These are phyloP conservation scores for Mycena haematopus DNA, from an alignment of 768 basidiomycete genomes.

Conservation along the genomic window DNA sequence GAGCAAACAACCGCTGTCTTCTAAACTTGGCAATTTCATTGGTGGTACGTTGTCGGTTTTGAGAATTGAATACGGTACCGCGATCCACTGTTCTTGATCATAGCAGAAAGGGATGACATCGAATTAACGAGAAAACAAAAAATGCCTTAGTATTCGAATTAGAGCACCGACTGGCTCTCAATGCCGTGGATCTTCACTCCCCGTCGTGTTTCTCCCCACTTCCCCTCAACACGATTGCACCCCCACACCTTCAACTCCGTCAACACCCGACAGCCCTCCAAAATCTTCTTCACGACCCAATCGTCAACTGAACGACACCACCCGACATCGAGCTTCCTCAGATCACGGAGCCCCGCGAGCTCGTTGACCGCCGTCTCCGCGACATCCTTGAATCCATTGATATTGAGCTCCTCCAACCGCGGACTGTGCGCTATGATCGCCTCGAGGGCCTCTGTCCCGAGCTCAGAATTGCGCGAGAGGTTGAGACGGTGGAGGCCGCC, in stretches of 20 bases:
- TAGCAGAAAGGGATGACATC: no score
- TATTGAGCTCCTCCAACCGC: constrained; percentile 62
- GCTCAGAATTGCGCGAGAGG: constrained; percentile 65
- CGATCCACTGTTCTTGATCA: no score
- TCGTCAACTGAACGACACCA: constrained; percentile 88
- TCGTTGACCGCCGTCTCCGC: constrained; percentile 49
- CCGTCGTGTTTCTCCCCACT: constrained; percentile 23
- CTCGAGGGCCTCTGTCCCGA: constrained; percentile 59
- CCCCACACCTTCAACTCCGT: constrained; percentile 61
- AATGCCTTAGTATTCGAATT: background rate
- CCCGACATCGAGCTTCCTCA: constrained; percentile 76
- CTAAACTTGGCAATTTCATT: constrained; percentile 5
- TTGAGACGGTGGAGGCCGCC: constrained; percentile 59
- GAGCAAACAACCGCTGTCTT: constrained; percentile 16
- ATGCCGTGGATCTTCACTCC: constrained; percentile 27
- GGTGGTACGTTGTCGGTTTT: no score
- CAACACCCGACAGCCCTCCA: constrained; percentile 53
- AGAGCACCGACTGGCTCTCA: constrained; percentile 26
- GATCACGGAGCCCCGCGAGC: constrained; percentile 42
- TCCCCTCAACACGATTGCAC: constrained; percentile 46
- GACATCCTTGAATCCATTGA: constrained; percentile 81
- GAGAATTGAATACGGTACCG: no score
- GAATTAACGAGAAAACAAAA: background rate
- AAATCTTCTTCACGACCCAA: constrained; percentile 74
- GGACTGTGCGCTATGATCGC: constrained; percentile 70